These are phyloP conservation scores for Agrocybe chaxingu DNA, from an alignment of 768 basidiomycete genomes.

Conservation along the genomic window DNA sequence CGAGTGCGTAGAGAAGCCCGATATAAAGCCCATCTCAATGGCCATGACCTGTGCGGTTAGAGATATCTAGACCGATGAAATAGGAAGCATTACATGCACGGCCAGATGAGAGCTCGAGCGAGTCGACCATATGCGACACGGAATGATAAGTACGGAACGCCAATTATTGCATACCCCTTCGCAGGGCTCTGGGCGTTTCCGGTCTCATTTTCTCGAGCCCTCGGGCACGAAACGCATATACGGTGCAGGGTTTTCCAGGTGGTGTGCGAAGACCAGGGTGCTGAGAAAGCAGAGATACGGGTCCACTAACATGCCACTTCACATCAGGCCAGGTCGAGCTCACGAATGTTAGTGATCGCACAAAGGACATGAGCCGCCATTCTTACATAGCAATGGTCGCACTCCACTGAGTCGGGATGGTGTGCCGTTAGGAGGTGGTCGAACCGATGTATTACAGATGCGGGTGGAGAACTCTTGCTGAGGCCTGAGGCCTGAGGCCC, in stretches of 20 bases:
- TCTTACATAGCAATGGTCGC: slow-evolving; percentile 84
- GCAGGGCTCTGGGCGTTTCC: no score
- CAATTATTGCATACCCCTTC: background rate
- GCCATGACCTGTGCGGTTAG: slow-evolving; percentile 1
- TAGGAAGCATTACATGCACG: slow-evolving; percentile 1
- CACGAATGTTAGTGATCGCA: slow-evolving; percentile 75
- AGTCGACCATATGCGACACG: slow-evolving; percentile 14
- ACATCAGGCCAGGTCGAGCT: no score
- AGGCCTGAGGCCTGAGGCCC: no score
- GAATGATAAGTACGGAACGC: slow-evolving; percentile 8
- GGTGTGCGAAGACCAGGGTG: no score
- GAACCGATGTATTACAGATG: slow-evolving; percentile 74
- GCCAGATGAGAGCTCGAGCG: slow-evolving; percentile 15
- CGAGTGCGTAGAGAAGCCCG: background rate
- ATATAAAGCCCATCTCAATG: background rate
- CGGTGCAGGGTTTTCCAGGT: no score
- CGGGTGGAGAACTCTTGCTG: slow-evolving; percentile 71
- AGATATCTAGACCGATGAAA: slow-evolving; percentile 5
- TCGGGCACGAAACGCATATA: no score
- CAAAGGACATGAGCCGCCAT: slow-evolving; percentile 89
- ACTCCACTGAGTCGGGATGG: slow-evolving; percentile 83
- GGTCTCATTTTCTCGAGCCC: no score
- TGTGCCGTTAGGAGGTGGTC: slow-evolving; percentile 71
- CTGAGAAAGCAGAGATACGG: no score
- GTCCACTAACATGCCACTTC: no score